These are phyloP conservation scores for Zancudomyces culisetae DNA, from an alignment of 371 early-diverging fungal genomes.

Conservation along the genomic window DNA sequence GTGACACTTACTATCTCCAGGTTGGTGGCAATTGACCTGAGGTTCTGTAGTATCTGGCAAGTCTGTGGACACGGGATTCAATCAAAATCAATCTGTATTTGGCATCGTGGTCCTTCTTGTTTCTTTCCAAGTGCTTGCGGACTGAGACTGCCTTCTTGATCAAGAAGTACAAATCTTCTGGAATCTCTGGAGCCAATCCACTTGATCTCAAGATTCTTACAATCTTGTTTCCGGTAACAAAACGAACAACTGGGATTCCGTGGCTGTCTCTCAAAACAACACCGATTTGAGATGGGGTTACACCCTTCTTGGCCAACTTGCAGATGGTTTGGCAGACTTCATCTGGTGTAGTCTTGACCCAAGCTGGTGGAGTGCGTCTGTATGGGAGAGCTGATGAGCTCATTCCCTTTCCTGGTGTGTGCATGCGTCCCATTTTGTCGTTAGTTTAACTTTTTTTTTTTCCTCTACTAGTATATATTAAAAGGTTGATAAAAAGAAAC, in stretches of 20 bases:
- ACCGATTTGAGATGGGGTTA: slow-evolving; percentile 98
- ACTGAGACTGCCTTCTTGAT: slow-evolving; percentile 99
- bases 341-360: slow-evolving; percentile 89
- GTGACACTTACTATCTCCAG: slow-evolving; percentile 85
- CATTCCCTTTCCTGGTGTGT: slow-evolving; percentile 98
- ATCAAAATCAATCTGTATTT: slow-evolving; percentile 99
- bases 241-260: slow-evolving; percentile 93
- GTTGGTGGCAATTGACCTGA: slow-evolving; percentile 91
- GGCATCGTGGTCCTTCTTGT: slow-evolving; percentile 98
- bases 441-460: neutral
- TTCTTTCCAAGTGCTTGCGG: slow-evolving; percentile 97
- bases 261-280: slow-evolving; percentile 94
- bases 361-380: slow-evolving; percentile 92
- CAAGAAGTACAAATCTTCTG: slow-evolving; percentile 98
- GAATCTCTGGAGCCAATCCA: slow-evolving; percentile 92
- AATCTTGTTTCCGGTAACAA: slow-evolving; percentile 92
- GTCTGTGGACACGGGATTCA: slow-evolving; percentile 98
- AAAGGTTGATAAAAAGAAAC: too few relatives aligned
- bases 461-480: too few relatives aligned
- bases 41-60: slow-evolving; percentile 99
- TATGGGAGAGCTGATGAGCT: slow-evolving; percentile 97
- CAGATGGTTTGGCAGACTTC: slow-evolving; percentile 96
- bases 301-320: slow-evolving; percentile 99
- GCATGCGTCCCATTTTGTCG: slow-evolving; percentile 89
- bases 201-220: slow-evolving; percentile 31